Evolutionary conservation across 306 rosid genomes (phyloP).

Genomic region (Casuarina equisetifolia): DNA sequence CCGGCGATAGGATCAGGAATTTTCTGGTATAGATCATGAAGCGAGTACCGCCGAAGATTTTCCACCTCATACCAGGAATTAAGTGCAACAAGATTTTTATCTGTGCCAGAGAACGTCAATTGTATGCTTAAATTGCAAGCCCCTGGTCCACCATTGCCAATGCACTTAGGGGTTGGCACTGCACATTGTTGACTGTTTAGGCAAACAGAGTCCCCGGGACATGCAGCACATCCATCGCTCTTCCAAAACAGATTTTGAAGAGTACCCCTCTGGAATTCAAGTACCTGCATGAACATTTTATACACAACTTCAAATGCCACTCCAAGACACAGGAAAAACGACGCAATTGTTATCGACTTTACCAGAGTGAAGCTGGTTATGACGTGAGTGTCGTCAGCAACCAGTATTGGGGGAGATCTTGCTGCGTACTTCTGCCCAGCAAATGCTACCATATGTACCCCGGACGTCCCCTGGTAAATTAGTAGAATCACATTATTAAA

Average conservation of each 20-base stretch:
- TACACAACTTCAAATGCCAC: slow-evolving; percentile 13
- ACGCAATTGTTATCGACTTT: slow-evolving; percentile 13
- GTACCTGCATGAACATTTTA: slow-evolving; percentile 49
- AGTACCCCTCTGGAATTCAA: slow-evolving; percentile 72
- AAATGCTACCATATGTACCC: slow-evolving; percentile 85
- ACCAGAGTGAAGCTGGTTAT: slow-evolving; percentile 89
- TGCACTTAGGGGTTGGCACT: slow-evolving; percentile 57
- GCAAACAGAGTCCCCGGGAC: slow-evolving; percentile 51
- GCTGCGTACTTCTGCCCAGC: slow-evolving; percentile 95
- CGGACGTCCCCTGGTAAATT: slow-evolving; percentile 36
- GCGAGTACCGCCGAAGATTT: slow-evolving; percentile 64
- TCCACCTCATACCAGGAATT: slow-evolving; percentile 85
- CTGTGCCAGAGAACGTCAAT: slow-evolving; percentile 84
- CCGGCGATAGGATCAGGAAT: slow-evolving; percentile 45
- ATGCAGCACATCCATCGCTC: slow-evolving; percentile 67
- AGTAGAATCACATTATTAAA: slow-evolving; percentile 9
- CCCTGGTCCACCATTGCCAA: slow-evolving; percentile 40
- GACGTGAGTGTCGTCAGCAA: slow-evolving; percentile 53
- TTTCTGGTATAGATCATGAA: slow-evolving; percentile 53
- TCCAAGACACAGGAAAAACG: background rate
- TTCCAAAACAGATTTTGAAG: slow-evolving; percentile 81
- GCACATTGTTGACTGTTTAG: slow-evolving; percentile 72
- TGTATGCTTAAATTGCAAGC: slow-evolving; percentile 72
- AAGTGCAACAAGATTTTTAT: slow-evolving; percentile 67
- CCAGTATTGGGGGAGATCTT: slow-evolving; percentile 69